Conservation (phyloP, 2,329 filamentous ascomycete species). For the Colletotrichum viniferum region DNA sequence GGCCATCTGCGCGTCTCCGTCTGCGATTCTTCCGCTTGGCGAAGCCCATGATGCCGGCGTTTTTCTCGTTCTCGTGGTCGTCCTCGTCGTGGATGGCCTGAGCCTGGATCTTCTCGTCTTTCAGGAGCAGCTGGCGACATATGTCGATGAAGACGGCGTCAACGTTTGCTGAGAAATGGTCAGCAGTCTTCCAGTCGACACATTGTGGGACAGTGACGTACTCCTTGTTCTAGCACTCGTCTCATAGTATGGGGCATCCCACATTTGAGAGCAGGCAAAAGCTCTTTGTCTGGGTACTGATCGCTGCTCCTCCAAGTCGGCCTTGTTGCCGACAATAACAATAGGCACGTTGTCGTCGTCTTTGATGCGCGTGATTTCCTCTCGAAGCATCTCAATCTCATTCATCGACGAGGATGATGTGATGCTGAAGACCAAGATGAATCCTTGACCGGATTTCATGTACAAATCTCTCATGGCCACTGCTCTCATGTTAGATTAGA, state of each 20-base stretch:
- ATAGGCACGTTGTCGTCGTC: slow-evolving; percentile 85
- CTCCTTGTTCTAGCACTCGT: slow-evolving; percentile 79
- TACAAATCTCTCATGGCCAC: slow-evolving; percentile 79
- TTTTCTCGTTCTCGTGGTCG: slow-evolving; percentile 47
- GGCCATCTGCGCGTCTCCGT: slow-evolving; percentile 28
- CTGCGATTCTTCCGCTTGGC: slow-evolving; percentile 34
- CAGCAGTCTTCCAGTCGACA: slow-evolving; percentile 21
- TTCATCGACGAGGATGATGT: slow-evolving; percentile 83
- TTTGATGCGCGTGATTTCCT: slow-evolving; percentile 91
- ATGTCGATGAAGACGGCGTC: slow-evolving; percentile 89
- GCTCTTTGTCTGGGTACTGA: slow-evolving; percentile 78
- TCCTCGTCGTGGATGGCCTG: slow-evolving; percentile 43
- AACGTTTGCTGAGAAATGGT: slow-evolving; percentile 69
- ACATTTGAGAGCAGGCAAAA: slow-evolving; percentile 84
- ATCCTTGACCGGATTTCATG: slow-evolving; percentile 93
- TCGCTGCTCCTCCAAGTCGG: slow-evolving; percentile 85
- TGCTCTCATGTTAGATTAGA: slow-evolving; percentile 28
- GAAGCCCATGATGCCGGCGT: slow-evolving; percentile 37
- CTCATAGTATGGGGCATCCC: slow-evolving; percentile 92
- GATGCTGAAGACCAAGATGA: slow-evolving; percentile 91
- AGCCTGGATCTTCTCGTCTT: slow-evolving; percentile 59
- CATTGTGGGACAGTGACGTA: slow-evolving; percentile 39
- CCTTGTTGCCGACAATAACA: slow-evolving; percentile 92
- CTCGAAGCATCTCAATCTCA: slow-evolving; percentile 80
- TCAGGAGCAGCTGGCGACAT: slow-evolving; percentile 81